These are phyloP conservation scores for Leccinum olivaceopallidum DNA, from an alignment of 768 basidiomycete genomes.

Conservation along the genomic window DNA sequence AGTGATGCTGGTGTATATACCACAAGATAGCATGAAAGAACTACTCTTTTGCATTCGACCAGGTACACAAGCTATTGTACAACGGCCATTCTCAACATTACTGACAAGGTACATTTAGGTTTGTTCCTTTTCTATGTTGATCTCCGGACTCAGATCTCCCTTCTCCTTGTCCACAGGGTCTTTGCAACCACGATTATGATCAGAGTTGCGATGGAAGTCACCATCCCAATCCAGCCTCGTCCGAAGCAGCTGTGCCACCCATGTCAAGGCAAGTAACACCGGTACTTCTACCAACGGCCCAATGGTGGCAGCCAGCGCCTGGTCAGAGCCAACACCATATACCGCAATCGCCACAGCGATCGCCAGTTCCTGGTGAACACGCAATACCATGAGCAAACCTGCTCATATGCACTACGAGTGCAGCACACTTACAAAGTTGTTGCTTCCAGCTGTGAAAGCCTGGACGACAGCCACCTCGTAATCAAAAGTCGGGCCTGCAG, in stretches of 20 bases:
- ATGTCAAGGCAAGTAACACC: constrained; percentile 68
- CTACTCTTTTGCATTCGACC: too few species aligned
- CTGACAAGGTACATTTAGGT: too few species aligned
- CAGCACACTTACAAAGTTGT: constrained; percentile 61
- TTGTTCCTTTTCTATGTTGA: too few species aligned
- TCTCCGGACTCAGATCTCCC: background rate
- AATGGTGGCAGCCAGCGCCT: constrained; percentile 80
- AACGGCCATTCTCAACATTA: too few species aligned
- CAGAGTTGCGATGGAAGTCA: background rate
- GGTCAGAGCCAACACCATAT: constrained; percentile 74
- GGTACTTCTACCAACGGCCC: constrained; percentile 82
- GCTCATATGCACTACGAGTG: background rate
- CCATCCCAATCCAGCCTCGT: constrained; percentile 30
- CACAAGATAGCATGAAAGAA: too few species aligned
- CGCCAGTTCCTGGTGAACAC: constrained; percentile 63
- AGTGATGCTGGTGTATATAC: too few species aligned
- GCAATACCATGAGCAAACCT: background rate
- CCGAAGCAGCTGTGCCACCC: constrained; percentile 54
- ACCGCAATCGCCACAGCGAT: constrained; percentile 81
- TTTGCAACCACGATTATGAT: background rate
- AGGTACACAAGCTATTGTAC: too few species aligned
- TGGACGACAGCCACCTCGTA: constrained; percentile 80
- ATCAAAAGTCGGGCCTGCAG: constrained; percentile 30
- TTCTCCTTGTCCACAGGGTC: background rate
- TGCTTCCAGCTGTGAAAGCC: constrained; percentile 77